A percentile compares a stretch with the other conserved stretches of the same genome.
Evolutionary conservation across 805 yeast genomes (phyloP).

Genomic region (Clavispora carvajalis): DNA sequence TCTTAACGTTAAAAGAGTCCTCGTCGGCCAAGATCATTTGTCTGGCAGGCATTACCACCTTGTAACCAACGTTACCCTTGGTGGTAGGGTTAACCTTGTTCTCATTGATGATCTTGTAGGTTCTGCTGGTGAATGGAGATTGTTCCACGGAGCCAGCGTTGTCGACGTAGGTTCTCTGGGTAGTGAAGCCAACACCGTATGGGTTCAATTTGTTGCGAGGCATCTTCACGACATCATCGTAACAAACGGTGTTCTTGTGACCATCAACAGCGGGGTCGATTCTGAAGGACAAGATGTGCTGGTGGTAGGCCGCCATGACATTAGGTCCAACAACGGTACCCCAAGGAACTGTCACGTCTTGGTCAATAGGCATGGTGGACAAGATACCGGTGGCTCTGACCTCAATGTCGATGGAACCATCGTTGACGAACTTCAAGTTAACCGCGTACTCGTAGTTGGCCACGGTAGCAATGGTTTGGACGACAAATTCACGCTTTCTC

Average conservation of each 20-base stretch:
- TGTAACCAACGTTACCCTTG: slow-evolving; percentile 70
- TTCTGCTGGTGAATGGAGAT: slow-evolving; percentile 69
- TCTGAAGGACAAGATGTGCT: slow-evolving; percentile 73
- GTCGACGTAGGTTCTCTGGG: slow-evolving; percentile 60
- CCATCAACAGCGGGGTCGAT: slow-evolving; percentile 82
- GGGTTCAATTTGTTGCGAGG: slow-evolving; percentile 54
- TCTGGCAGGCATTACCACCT: slow-evolving; percentile 66
- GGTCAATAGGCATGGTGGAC: slow-evolving; percentile 79
- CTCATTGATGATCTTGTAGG: slow-evolving; percentile 72
- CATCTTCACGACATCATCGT: slow-evolving; percentile 63
- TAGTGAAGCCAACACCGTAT: slow-evolving; percentile 63
- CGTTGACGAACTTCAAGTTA: slow-evolving; percentile 68
- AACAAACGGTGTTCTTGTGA: slow-evolving; percentile 66
- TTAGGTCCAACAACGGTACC: slow-evolving; percentile 77
- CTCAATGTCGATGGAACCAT: slow-evolving; percentile 72
- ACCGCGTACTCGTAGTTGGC: slow-evolving; percentile 79
- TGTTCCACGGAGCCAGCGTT: slow-evolving; percentile 69
- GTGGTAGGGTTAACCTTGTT: slow-evolving; percentile 63
- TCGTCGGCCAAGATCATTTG: slow-evolving; percentile 68
- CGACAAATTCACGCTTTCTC: slow-evolving; percentile 72
- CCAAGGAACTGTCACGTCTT: slow-evolving; percentile 59
- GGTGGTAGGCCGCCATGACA: slow-evolving; percentile 81
- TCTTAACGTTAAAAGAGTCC: slow-evolving; percentile 58
- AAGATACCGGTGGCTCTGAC: slow-evolving; percentile 84
- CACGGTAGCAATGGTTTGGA: slow-evolving; percentile 79